phyloP scores from a whole-genome alignment of 306 rosid genomes.

The Begonia loranthoides region DNA sequence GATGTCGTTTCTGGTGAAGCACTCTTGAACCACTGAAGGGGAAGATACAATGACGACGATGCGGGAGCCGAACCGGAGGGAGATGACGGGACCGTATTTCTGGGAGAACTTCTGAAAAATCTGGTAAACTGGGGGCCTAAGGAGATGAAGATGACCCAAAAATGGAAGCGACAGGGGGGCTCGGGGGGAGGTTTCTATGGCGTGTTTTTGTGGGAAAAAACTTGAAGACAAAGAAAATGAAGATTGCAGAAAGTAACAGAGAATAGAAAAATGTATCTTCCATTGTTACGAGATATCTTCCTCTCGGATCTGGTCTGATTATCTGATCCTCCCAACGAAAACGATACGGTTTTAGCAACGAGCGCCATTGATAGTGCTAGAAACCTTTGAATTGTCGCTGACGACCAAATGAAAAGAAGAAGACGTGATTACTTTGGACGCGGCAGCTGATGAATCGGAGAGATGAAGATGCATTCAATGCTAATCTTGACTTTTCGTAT shows the following conservation, averaged over 20 bases:
- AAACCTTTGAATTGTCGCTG: too few relatives aligned
- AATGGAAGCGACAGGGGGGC: slow-evolving; percentile 39
- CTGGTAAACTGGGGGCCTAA: slow-evolving; percentile 26
- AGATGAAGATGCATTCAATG: too few relatives aligned
- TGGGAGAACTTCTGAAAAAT: slow-evolving; percentile 19
- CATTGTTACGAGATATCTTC: neutral
- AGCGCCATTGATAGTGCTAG: too few relatives aligned
- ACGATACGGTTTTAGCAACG: too few relatives aligned
- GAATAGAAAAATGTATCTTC: neutral
- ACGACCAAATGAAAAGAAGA: too few relatives aligned
- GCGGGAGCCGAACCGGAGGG: slow-evolving; percentile 21
- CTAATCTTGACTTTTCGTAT: too few relatives aligned
- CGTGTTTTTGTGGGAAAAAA: slow-evolving; percentile 8
- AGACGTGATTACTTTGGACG: too few relatives aligned
- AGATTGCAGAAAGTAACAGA: slow-evolving; percentile 2
- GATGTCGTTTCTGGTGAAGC: slow-evolving; percentile 58
- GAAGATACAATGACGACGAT: slow-evolving; percentile 37
- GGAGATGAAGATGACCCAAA: slow-evolving; percentile 45
- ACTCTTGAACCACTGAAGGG: slow-evolving; percentile 30
- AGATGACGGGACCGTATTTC: slow-evolving; percentile 25
- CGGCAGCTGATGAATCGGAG: too few relatives aligned
- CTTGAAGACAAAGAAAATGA: slow-evolving; percentile 11
- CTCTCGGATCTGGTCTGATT: too few relatives aligned
- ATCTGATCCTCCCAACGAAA: too few relatives aligned
- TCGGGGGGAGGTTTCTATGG: slow-evolving; percentile 32